Conservation (phyloP, 306 rosid species). For the Inga leiocalycina region DNA sequence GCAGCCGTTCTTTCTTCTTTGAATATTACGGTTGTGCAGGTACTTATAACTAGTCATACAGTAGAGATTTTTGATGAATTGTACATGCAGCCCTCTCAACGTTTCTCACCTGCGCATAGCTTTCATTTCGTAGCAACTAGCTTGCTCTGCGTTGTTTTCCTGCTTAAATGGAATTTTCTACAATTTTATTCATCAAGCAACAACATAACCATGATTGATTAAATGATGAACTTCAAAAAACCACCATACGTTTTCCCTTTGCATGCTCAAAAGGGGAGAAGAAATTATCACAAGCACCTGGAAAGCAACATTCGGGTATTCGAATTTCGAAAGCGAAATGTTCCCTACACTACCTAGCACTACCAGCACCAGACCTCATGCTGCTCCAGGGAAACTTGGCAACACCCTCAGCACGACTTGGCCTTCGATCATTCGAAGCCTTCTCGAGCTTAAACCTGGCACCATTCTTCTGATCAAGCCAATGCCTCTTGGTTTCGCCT, state of each 20-base stretch:
- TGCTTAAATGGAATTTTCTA: neutral
- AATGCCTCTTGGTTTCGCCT: conserved; percentile 60
- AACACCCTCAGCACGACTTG: conserved; percentile 21
- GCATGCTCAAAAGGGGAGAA: neutral
- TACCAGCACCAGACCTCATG: conserved; percentile 14
- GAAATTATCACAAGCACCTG: neutral
- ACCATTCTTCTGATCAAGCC: conserved; percentile 59
- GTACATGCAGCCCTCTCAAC: neutral
- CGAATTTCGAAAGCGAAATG: conserved; percentile 14
- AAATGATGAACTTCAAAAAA: conserved; percentile 15
- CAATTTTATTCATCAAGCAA: conserved; percentile 2
- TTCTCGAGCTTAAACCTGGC: conserved; percentile 23
- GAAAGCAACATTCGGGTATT: neutral
- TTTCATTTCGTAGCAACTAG: neutral
- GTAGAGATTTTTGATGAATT: neutral
- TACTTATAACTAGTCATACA: neutral
- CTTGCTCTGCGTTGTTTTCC: neutral
- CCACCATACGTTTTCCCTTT: conserved; percentile 4
- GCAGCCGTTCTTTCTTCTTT: conserved; percentile 7
- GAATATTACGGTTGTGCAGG: neutral
- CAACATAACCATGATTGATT: conserved; percentile 1
- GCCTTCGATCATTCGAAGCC: conserved; percentile 30
- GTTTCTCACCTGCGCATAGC: neutral
- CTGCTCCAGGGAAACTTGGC: neutral
- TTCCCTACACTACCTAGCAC: conserved; percentile 43